Base-by-base conservation (phyloP, 352 stramenopile species). In the Phytophthora palmivora region DNA sequence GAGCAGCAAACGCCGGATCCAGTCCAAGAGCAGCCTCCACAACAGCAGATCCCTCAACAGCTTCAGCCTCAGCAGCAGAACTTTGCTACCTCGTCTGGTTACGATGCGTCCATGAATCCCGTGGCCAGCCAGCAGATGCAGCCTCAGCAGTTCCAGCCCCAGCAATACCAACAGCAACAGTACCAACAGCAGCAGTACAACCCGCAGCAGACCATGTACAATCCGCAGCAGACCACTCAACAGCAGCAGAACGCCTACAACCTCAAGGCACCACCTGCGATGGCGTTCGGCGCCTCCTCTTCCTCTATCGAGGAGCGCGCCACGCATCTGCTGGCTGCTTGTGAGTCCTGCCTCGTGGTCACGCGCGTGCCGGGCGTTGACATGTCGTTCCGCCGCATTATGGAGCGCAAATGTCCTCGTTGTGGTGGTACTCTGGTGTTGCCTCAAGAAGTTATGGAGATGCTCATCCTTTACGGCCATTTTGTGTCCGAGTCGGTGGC, bases 401-500 rank as follows among this genome's bases (percentile, higher is more conserved):
- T 89, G 67, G 85, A 94, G 67, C 76, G 70, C 64, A 92, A 92
- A 57, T 94, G 85, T 57, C 68, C 80, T 26, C 84, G 80, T 45
- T 94, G 85, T 54, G 55, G 54, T 2, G 77, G 74, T 12, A 80
- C 72, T 51, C 59, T 94, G 38, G 78, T 77, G 62, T 63, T 94
- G 14, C 83, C 85, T 11, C 82, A 92, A 58, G 85, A 94, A 54
- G 71, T 89, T 51, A 89, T 94, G 83, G 85, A 94, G 54, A 91
- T 94, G 85, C 71, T 94, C 52, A 92, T 94, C 53, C 75, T 94
- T n/a, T 94, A 92, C 60, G 85, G 85, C 16, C 76, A 89, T 48
- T 94, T 91, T 57, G 82, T 94, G 37, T 56, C 83, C n/a, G 85
- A 94, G 64, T 58, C 69, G 19, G 79, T 88, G 39, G 85, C 74